phyloP scores from a whole-genome alignment of 164 flowering plant species.

The Hamamelis virginiana region DNA sequence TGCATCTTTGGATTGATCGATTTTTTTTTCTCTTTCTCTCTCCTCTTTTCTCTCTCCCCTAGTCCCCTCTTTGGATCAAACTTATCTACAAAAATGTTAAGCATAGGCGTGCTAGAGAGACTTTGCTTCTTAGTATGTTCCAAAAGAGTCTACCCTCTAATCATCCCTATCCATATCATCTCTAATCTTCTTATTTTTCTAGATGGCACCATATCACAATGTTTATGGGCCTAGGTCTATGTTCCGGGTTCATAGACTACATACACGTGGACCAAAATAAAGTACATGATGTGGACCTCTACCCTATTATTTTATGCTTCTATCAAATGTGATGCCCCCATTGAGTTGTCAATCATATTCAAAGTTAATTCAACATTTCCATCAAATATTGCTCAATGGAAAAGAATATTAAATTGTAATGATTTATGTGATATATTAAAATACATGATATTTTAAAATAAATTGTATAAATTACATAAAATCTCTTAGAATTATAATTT shows the following conservation, averaged over 20 bases:
- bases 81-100: background rate
- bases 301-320: background rate
- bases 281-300: background rate
- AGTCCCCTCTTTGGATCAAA: background rate
- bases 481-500: too few species aligned
- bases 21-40: too few species aligned
- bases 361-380: too few species aligned
- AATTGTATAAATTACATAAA: too few species aligned
- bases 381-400: too few species aligned
- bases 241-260: background rate
- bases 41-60: too few species aligned
- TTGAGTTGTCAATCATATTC: too few species aligned
- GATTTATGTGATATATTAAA: too few species aligned
- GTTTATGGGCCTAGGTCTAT: background rate
- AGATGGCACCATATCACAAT: background rate
- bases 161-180: slow-evolving; percentile 3
- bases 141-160: slow-evolving; percentile 5
- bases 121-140: slow-evolving; percentile 13
- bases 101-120: too few species aligned
- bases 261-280: background rate
- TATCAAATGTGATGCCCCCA: too few species aligned
- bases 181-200: background rate
- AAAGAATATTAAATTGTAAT: too few species aligned
- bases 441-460: too few species aligned
- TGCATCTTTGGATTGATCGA: slow-evolving; percentile 9